Percentiles rank a stretch among this genome's conserved stretches.
Evolutionary conservation across 202 grass and related monocot genomes (phyloP).

Genomic region (Digitaria exilis): DNA sequence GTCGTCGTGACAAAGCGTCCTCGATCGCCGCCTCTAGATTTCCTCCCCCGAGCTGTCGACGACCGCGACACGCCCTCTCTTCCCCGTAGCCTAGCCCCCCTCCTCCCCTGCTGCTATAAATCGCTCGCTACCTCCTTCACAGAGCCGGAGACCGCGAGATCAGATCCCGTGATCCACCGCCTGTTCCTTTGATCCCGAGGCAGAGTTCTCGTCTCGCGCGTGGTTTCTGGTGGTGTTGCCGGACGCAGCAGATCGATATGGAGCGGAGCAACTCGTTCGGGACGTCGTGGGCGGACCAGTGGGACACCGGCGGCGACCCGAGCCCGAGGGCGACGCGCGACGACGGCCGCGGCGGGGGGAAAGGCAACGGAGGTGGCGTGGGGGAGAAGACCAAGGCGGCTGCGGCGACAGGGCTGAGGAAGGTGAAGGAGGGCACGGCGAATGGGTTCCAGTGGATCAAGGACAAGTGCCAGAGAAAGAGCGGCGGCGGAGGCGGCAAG

Average conservation of each 20-base stretch:
- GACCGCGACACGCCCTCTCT: background rate
- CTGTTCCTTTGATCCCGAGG: background rate
- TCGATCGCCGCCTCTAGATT: background rate
- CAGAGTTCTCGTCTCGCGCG: background rate
- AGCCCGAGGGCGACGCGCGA: constrained; percentile 28
- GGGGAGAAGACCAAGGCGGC: constrained; percentile 92
- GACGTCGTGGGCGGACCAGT: constrained; percentile 93
- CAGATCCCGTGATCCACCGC: background rate
- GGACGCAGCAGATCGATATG: constrained; percentile 1
- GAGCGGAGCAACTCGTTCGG: constrained; percentile 53
- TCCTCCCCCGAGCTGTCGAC: constrained; percentile 19
- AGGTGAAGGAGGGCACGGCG: constrained; percentile 77
- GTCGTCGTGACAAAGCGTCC: too few relatives aligned
- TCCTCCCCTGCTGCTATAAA: too few relatives aligned
- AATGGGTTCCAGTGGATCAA: constrained; percentile 94
- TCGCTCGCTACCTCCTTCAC: too few relatives aligned
- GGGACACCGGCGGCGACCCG: constrained; percentile 58
- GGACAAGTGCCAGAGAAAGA: constrained; percentile 77
- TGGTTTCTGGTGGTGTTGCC: background rate
- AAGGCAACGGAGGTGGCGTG: constrained; percentile 31
- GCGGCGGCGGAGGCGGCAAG: background rate
- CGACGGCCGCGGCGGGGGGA: background rate
- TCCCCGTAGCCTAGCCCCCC: too few relatives aligned
- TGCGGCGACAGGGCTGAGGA: constrained; percentile 72
- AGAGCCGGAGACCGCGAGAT: background rate